Conservation (phyloP, 257 asterid genomes). For the Nicotiana tabacum region DNA sequence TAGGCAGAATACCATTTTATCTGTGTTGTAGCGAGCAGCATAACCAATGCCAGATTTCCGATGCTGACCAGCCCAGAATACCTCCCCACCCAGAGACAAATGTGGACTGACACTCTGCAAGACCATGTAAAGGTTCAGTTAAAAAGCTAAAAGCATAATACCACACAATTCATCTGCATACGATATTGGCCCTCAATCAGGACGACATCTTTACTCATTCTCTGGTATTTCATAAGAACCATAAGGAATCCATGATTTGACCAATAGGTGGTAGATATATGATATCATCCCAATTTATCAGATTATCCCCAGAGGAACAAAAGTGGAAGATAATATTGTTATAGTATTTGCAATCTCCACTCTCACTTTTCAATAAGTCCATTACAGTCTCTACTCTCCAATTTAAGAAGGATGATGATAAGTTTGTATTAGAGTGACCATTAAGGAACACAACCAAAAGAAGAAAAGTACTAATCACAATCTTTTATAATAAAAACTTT, state of each 20-base stretch:
- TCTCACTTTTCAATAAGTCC: not conserved
- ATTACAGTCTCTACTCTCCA: not conserved
- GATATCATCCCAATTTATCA: not conserved
- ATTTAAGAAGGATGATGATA: not conserved
- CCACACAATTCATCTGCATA: not conserved
- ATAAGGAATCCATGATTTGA: slow-evolving; percentile 5
- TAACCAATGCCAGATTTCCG: slow-evolving; percentile 89
- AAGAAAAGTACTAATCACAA: not conserved
- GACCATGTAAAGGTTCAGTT: slow-evolving; percentile 12
- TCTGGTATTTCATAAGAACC: not conserved
- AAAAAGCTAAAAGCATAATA: not conserved
- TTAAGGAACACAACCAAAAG: not conserved
- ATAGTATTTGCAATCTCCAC: not conserved
- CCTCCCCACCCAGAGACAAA: slow-evolving; percentile 89
- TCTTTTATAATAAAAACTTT: not conserved
- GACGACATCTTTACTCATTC: not conserved
- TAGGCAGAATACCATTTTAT: slow-evolving; percentile 60
- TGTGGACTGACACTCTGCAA: slow-evolving; percentile 72
- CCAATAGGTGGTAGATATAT: not conserved
- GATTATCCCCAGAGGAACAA: not conserved
- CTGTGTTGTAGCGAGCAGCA: slow-evolving; percentile 87
- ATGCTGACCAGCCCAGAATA: slow-evolving; percentile 97
- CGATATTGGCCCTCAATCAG: not conserved
- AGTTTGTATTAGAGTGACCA: not conserved
- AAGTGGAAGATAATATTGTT: not conserved